phyloP scores from a whole-genome alignment of 1,284 basidiomycete species.

The Trichosporon faecale region DNA sequence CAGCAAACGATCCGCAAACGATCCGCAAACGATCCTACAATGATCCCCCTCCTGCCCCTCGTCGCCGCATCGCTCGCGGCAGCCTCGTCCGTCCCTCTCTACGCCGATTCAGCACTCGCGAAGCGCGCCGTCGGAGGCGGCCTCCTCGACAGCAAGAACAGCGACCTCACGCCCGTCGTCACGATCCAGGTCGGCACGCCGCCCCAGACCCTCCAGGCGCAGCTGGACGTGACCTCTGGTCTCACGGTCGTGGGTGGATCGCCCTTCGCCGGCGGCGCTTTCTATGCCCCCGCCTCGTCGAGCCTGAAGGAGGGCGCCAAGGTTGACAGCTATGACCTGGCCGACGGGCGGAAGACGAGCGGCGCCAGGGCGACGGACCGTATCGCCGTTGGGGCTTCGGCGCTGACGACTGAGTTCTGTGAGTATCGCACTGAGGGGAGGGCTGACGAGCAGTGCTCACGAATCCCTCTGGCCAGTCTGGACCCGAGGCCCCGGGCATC shows the following conservation, averaged over 20 bases:
- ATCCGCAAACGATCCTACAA: background rate
- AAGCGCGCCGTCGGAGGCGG: constrained; percentile 5
- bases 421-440: background rate
- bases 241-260: background rate
- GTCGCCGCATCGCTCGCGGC: background rate
- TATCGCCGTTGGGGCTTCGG: background rate
- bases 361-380: background rate
- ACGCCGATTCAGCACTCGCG: background rate
- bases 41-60: background rate
- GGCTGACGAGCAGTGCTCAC: background rate
- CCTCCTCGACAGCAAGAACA: background rate
- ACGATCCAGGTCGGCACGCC: background rate
- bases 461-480: background rate
- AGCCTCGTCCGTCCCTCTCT: background rate
- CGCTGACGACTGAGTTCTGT: background rate
- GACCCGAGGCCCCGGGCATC: background rate
- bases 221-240: background rate
- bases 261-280: background rate
- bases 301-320: background rate
- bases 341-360: background rate
- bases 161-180: background rate
- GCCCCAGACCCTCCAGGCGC: background rate
- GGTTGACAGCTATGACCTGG: background rate
- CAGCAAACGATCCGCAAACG: no score
- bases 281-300: background rate